Evolutionary conservation across 352 stramenopile genomes (phyloP), one percentile per base, ranked within the genome.

Genomic region (Phytophthora colocasiae): DNA sequence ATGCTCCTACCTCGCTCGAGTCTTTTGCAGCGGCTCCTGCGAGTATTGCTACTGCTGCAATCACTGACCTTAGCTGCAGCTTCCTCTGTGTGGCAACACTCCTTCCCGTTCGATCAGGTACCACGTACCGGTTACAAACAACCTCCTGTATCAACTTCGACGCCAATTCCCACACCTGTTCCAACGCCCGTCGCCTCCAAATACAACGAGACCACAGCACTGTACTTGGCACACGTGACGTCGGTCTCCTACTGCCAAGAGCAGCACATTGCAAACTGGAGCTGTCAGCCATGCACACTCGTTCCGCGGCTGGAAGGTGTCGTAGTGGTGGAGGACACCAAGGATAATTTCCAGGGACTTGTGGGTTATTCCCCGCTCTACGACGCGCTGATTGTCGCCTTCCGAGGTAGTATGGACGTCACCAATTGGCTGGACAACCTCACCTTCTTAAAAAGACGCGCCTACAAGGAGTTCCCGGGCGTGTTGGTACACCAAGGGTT

Each of bases 371-470:
- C 78, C 36, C 32, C 57, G 15, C 64, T 72, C 1, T 83, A 83
- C 24, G 59, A 88, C 53, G 59, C 81, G 1, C 43, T 96, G 4
- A 48, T 95, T 26, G 58, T 96, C n/a, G 84, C 85, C 12, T 96
- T 93, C 48, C 86, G 88, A 34, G 88, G 88, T 24, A 93, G 83
- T 50, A 95, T 93, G 75, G 83, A 96, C 71, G 56, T 95, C 36
- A 73, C 51, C 8, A 96, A 96, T 59, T 96, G 88, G 88, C 73
- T 96, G 58, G 81, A 94, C 62, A 95, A 96, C 58, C 76, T 96
- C 58, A 91, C 86, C 10, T 92, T 95, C 48, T 60, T 91, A 54
- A 92, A 96, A 70, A 84, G 72, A 62, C 75, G 76, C 8, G 79
- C 80, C 31, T 96, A 93, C 66, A 34, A 45, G 2, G 22, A 83